Evolutionary conservation across 1,284 basidiomycete genomes (phyloP).

Genomic region (Puccinia hordei): DNA sequence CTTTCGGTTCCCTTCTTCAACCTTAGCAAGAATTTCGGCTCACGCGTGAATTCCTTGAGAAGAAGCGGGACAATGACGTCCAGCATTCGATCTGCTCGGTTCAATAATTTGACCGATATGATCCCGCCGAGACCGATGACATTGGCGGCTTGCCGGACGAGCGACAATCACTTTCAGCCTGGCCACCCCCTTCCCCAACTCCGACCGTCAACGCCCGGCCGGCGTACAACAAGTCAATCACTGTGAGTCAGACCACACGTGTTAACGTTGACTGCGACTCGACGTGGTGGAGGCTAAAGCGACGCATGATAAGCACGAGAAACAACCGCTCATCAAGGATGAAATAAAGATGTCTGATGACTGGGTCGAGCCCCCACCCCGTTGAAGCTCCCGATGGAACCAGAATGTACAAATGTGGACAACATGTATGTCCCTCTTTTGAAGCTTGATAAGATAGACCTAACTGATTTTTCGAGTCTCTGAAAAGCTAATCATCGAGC

Average conservation of each 20-base stretch:
- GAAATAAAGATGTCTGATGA: constrained; percentile 13
- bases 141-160: neutral
- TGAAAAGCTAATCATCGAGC: constrained; percentile 34
- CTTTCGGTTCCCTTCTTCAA: constrained; percentile 91
- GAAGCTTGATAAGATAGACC: neutral
- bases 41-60: constrained; percentile 82
- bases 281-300: neutral
- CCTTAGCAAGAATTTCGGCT: constrained; percentile 81
- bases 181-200: neutral
- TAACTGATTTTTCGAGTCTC: neutral
- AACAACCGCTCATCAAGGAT: neutral
- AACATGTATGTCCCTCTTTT: constrained; percentile 33
- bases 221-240: neutral
- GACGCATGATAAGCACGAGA: neutral
- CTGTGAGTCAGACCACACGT: neutral
- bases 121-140: neutral
- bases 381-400: neutral
- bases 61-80: constrained; percentile 66
- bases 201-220: neutral
- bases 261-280: neutral
- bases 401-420: constrained; percentile 28
- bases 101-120: constrained; percentile 21
- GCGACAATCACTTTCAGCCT: neutral
- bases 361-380: constrained; percentile 24
- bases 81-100: constrained; percentile 33